phyloP scores from a whole-genome alignment of 78 protist species.

The Guillardia theta region DNA sequence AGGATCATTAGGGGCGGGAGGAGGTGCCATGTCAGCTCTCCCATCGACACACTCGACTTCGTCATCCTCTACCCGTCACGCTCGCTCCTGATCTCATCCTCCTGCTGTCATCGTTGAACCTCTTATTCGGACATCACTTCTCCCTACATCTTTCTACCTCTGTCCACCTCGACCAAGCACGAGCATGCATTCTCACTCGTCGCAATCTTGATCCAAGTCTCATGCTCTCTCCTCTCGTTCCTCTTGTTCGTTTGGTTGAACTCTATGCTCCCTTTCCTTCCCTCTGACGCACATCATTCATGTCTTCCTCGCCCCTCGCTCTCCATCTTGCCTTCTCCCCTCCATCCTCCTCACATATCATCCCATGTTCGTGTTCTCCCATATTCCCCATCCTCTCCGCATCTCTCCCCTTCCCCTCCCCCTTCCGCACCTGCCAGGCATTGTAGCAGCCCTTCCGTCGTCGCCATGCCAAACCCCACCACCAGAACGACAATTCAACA shows the following conservation, averaged over 20 bases:
- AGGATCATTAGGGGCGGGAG: background rate
- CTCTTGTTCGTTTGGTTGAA: no score
- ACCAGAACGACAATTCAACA: no score
- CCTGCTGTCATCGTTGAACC: background rate
- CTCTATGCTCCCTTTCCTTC: no score
- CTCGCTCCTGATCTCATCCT: background rate
- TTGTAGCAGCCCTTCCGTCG: background rate
- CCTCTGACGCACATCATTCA: background rate
- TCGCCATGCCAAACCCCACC: slow-evolving; percentile 7
- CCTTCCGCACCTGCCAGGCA: background rate
- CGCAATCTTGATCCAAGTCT: no score
- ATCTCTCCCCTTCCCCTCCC: background rate
- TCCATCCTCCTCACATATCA: background rate
- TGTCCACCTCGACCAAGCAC: background rate
- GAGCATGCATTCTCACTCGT: no score
- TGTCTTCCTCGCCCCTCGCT: background rate
- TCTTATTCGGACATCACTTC: background rate
- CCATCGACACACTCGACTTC: no score
- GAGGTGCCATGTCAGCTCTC: no score
- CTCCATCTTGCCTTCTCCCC: background rate
- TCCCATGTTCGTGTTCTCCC: background rate
- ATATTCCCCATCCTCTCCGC: background rate
- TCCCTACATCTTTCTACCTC: background rate
- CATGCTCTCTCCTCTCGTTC: no score
- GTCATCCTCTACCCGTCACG: background rate